Evolutionary conservation across 257 asterid species (phyloP).

Genomic region (Ilex aquifolium): DNA sequence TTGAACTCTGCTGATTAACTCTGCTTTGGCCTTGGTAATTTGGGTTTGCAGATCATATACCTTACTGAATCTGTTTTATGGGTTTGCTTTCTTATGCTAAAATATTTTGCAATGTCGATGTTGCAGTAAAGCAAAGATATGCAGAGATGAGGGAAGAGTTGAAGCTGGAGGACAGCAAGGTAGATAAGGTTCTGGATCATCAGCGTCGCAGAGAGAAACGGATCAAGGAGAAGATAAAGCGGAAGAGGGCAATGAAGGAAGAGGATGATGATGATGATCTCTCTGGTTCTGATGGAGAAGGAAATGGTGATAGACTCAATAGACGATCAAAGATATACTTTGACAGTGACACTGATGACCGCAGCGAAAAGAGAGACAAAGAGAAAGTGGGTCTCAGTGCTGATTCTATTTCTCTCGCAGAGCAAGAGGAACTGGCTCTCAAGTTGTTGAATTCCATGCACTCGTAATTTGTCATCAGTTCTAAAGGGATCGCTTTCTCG

Average conservation of each 20-base stretch:
- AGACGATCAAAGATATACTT: slow-evolving; percentile 57
- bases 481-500: no score
- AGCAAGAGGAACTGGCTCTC: slow-evolving; percentile 89
- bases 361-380: slow-evolving; percentile 10
- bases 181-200: slow-evolving; percentile 67
- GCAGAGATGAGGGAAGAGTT: slow-evolving; percentile 53
- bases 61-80: background rate
- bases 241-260: slow-evolving; percentile 49
- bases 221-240: slow-evolving; percentile 62
- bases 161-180: slow-evolving; percentile 58
- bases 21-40: background rate
- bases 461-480: slow-evolving; percentile 5
- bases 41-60: background rate
- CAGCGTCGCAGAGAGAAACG: slow-evolving; percentile 70
- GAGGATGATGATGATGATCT: slow-evolving; percentile 36
- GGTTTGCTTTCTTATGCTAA: background rate
- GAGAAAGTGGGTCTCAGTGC: slow-evolving; percentile 13
- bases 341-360: slow-evolving; percentile 49
- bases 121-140: slow-evolving; percentile 61
- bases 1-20: background rate
- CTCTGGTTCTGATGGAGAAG: slow-evolving; percentile 39
- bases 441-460: slow-evolving; percentile 77
- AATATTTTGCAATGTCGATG: slow-evolving; percentile 3
- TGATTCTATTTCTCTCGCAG: slow-evolving; percentile 48
- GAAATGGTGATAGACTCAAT: slow-evolving; percentile 9